phyloP scores from a whole-genome alignment of 345 rosid species.

The Eucalyptus rudis region DNA sequence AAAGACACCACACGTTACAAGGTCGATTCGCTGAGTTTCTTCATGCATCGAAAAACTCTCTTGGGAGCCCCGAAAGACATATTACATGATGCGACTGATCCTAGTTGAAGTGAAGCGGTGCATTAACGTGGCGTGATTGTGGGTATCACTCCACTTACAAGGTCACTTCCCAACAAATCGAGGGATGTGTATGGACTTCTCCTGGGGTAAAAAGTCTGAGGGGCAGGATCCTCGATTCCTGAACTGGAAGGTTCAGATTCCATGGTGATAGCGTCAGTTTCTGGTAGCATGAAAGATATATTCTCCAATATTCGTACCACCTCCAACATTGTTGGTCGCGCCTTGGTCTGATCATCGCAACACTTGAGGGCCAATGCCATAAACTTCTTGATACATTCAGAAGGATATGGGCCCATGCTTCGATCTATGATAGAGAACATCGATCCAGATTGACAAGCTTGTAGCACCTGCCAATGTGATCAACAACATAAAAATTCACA shows the following conservation, averaged over 20 bases:
- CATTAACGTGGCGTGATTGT: slow-evolving; percentile 34
- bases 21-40: not conserved
- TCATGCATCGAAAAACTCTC: not conserved
- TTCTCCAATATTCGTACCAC: slow-evolving; percentile 79
- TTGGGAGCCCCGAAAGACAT: not conserved
- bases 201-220: slow-evolving; percentile 31
- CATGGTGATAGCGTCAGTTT: slow-evolving; percentile 15
- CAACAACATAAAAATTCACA: not conserved
- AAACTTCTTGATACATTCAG: slow-evolving; percentile 63
- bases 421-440: slow-evolving; percentile 63
- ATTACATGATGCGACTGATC: not conserved
- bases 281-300: slow-evolving; percentile 53
- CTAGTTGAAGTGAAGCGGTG: not conserved
- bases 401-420: slow-evolving; percentile 72
- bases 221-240: slow-evolving; percentile 4
- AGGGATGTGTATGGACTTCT: slow-evolving; percentile 31
- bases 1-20: not conserved
- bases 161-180: slow-evolving; percentile 75
- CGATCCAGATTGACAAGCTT: slow-evolving; percentile 53
- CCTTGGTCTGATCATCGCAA: slow-evolving; percentile 54
- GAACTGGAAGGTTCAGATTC: not conserved
- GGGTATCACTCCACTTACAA: slow-evolving; percentile 69
- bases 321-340: slow-evolving; percentile 84
- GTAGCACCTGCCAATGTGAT: slow-evolving; percentile 27
- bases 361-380: slow-evolving; percentile 66